A percentile compares a stretch with the other conserved stretches of the same genome.
These are phyloP conservation scores for Sophora flavescens DNA, from an alignment of 306 rosid genomes.

Conservation along the genomic window DNA sequence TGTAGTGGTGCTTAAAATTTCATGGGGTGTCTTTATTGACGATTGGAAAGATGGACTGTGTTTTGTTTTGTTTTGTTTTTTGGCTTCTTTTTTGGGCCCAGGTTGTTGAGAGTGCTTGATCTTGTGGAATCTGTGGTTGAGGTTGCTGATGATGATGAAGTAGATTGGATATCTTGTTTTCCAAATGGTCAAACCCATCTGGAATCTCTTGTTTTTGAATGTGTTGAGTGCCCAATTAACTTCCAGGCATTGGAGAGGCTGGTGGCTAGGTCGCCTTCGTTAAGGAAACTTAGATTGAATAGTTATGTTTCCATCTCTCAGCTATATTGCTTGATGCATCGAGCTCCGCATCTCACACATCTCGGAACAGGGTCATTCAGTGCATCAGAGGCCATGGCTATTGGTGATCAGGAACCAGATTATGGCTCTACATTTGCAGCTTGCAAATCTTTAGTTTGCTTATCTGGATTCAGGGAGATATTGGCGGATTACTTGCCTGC, in stretches of 20 bases:
- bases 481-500: constrained; percentile 61
- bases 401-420: constrained; percentile 67
- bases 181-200: constrained; percentile 65
- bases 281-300: constrained; percentile 74
- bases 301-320: constrained; percentile 61
- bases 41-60: neutral
- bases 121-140: constrained; percentile 73
- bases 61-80: neutral
- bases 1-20: neutral
- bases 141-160: constrained; percentile 43
- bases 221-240: constrained; percentile 63
- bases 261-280: constrained; percentile 69
- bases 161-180: constrained; percentile 81
- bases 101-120: constrained; percentile 82
- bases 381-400: constrained; percentile 49
- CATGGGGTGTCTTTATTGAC: neutral
- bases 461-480: constrained; percentile 80
- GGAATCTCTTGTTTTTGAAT: constrained; percentile 78
- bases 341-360: constrained; percentile 83
- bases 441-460: constrained; percentile 76
- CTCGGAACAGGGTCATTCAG: constrained; percentile 77
- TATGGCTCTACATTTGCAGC: constrained; percentile 64
- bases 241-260: constrained; percentile 81
- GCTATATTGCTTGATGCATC: constrained; percentile 61
- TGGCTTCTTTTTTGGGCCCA: constrained; percentile 35